Evolutionary conservation across 2,329 filamentous ascomycete species (phyloP), one percentile per base, ranked within the genome.

Genomic region (Thelonectria rubi): DNA sequence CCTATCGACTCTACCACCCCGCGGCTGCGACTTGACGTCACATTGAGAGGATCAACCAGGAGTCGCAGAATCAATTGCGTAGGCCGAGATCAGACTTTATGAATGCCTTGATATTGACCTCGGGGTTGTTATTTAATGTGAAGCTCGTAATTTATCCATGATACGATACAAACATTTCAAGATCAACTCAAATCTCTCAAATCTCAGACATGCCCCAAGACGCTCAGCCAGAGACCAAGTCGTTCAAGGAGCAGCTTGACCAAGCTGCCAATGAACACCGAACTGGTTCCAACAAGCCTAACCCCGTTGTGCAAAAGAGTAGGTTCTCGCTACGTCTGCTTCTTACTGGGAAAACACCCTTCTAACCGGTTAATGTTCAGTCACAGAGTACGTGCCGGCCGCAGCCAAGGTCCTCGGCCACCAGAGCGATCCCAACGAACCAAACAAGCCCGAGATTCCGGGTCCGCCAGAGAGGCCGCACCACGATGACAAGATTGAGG

Each of bases 401-500:
- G 78, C 77, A 1, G 74, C 77, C 58, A 80, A 79, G 49, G 57
- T 82, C 47, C 69, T 84, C 4, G 79, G 78, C 15, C 66, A 70
- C 37, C 69, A 77, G 39, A 69, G 73, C 21, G 63, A 70, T 18
- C 43, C 61, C 11, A 63, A 67, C 49, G 60, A 73, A 9, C 55
- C 65, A 4, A 58, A 65, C 6, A 64, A 67, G 54, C 57, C 59
- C 7, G 59, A 69, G 6, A 34, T 70, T 14, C 62, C 73, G 1
- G 79, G 76, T 3, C 79, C 79, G 14, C 82, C 82, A 3, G 66
- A 78, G 11, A 75, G 82, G 14, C 82, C 82, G 0, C 64, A 74
- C 20, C 78, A 85, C 56, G 83, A 85, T 63, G 55, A 69, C 5
- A 78, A 82, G 66, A 84, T 86, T 51, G 82, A 83, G 62, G 80